Evolutionary conservation across 1,284 basidiomycete species (phyloP).

Genomic region (Sporisorium iseilematis-ciliati): DNA sequence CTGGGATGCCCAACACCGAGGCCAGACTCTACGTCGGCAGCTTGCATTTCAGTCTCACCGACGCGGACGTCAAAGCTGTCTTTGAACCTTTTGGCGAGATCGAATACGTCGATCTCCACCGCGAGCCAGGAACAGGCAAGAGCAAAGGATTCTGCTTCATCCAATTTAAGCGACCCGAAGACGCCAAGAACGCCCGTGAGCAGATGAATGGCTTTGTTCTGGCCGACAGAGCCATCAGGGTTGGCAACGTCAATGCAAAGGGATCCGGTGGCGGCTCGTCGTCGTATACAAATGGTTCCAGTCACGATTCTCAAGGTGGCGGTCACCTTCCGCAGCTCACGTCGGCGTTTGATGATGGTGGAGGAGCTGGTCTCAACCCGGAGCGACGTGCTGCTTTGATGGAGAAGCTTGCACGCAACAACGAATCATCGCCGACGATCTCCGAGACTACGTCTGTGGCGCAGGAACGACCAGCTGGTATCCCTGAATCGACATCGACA

Average conservation of each 20-base stretch:
- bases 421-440: slow-evolving; percentile 27
- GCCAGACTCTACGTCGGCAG: slow-evolving; percentile 94
- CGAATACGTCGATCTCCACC: slow-evolving; percentile 97
- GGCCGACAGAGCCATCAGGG: slow-evolving; percentile 81
- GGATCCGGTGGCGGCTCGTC: slow-evolving; percentile 32
- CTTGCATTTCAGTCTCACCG: slow-evolving; percentile 93
- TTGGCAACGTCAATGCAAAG: slow-evolving; percentile 62
- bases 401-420: slow-evolving; percentile 66
- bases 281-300: slow-evolving; percentile 14
- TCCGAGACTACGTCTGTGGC: slow-evolving; percentile 14
- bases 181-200: slow-evolving; percentile 94
- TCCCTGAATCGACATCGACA: slow-evolving; percentile 40
- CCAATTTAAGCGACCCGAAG: slow-evolving; percentile 87
- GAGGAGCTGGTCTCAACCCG: slow-evolving; percentile 63
- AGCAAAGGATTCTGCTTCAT: slow-evolving; percentile 99
- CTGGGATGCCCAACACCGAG: slow-evolving; percentile 71
- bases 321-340: slow-evolving; percentile 51
- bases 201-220: slow-evolving; percentile 99
- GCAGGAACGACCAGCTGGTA: slow-evolving; percentile 75
- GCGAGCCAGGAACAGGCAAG: slow-evolving; percentile 87
- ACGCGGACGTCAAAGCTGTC: slow-evolving; percentile 96
- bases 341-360: slow-evolving; percentile 65
- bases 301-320: slow-evolving; percentile 23
- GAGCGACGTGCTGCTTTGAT: slow-evolving; percentile 63
- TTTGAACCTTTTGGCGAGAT: slow-evolving; percentile 98